Base-by-base conservation (phyloP, 108 stramenopile species). In the Skeletonema costatum region DNA sequence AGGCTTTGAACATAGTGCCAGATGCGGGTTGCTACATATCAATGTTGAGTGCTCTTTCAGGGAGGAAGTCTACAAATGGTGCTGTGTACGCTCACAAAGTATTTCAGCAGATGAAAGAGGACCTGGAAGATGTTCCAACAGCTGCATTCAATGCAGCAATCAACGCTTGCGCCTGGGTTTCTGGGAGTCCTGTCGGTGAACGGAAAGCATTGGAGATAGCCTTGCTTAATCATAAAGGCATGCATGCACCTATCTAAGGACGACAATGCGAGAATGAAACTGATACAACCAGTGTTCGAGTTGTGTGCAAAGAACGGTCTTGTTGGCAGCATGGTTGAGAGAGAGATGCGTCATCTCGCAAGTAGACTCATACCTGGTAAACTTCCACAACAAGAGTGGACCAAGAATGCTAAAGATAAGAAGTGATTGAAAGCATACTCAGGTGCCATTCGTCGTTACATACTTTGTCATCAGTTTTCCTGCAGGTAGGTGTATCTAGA, bases 271-370 rank as follows among this genome's bases (percentile, higher is more conserved):
- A 75, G 74, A 33, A 70, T 66, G 7, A 81, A 75, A 48, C 65
- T 75, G 32, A 64, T 81, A 51, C 12, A 81, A 74, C 59, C 66
- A 31, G 42, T 81, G 12, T 75, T 81, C 17, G 50, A 71, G 38
- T 61, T 75, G 21, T 81, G 80, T 41, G 70, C 80, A 5, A 75
- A 75, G 70, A 65, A 70, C 32, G 80, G 80, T 19, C 51, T 81
- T 32, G 80, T 81, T 30, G 80, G 74, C 21, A 66, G 46, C 25
- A 75, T 75, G 74, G 80, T 81, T 17, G 16, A 59, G 51, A 66
- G 60, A 60, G 80, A 81, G 70, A 71, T 81, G 5, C 14, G 60
- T 7, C n/a, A 64, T 33, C 71, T 81, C 14, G 69, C 73, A 29
- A 51, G n/a, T 19, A 69, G 33, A 35, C 35, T 74, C 13, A 35